Evolutionary conservation across 2,329 filamentous ascomycete genomes (phyloP), one percentile per base, ranked within the genome.

Genomic region (Fusarium sp.): DNA sequence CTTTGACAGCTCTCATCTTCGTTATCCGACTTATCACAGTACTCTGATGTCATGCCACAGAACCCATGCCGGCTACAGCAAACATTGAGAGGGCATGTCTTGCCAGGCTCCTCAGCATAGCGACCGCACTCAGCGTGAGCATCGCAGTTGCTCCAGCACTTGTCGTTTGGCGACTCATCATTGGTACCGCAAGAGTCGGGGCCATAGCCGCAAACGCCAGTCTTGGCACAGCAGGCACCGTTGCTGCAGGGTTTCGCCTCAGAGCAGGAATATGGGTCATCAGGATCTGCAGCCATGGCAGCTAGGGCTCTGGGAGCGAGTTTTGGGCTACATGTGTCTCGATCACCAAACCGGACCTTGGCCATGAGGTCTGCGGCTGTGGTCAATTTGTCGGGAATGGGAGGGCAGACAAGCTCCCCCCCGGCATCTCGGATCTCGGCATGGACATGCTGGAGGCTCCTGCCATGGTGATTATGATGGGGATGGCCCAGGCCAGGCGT

Each of bases 331-430:
- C 15, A 14, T 45, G 4, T 33, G 58, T 37, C 38, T 25, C 8
- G 27, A 30, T 30, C 27, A 30, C 27, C 27, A 30, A 30, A 30
- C 27, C 27, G 27, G 27, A 65, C 50, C 4, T 58, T 65, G n/a
- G 62, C 52, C 30, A 65, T n/a, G 52, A 58, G 62, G n/a, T 65
- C 52, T 17, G 52, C 52, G 27, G 35, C 27, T 2, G 38, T 65
- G 27, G 37, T 58, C n/a, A 65, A 38, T 20, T 65, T 65, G 27
- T 65, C 27, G 37, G 62, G 62, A 58, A 58, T 65, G 10, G 52
- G 62, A 57, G 62, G 62, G 35, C 62, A 65, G 62, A 65, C 14
- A 20, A 65, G 52, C 25, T 65, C 14, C n/a, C 20, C 50, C 9
- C 35, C 62, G 27, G 17, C n/a, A 65, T 65, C 62, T 40, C 50